Conservation (phyloP, 495 filamentous ascomycete genomes). For the Pseudotulostoma volvatum region DNA sequence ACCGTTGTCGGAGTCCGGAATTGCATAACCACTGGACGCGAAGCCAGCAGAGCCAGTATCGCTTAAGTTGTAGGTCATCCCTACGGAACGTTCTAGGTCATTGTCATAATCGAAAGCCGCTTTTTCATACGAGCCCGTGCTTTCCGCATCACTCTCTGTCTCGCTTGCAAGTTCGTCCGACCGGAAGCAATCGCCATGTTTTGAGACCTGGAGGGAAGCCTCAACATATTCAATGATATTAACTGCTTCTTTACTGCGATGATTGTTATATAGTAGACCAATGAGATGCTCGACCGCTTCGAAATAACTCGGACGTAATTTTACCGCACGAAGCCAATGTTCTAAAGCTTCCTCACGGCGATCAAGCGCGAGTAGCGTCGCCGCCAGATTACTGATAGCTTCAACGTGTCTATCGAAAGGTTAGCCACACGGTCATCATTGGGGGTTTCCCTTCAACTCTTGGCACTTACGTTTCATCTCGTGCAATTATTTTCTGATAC, state of each 20-base stretch:
- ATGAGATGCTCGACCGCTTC: constrained; percentile 95
- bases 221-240: constrained; percentile 86
- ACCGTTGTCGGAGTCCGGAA: constrained; percentile 80
- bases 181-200: constrained; percentile 32
- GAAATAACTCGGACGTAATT: constrained; percentile 73
- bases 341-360: constrained; percentile 70
- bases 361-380: constrained; percentile 70
- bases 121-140: constrained; percentile 37
- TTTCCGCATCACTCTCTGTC: constrained; percentile 36
- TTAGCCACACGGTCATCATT: too few species aligned
- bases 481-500: constrained; percentile 72
- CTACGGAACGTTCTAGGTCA: constrained; percentile 21
- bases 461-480: constrained; percentile 66
- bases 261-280: constrained; percentile 65
- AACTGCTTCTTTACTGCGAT: constrained; percentile 73
- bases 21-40: constrained; percentile 70
- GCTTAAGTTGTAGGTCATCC: constrained; percentile 12
- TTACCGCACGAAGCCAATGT: constrained; percentile 74
- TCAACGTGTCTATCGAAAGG: constrained; percentile 62
- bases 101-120: constrained; percentile 41
- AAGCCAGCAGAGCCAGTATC: constrained; percentile 37
- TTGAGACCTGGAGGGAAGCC: constrained; percentile 42
- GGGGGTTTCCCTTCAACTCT: too few species aligned
- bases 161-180: constrained; percentile 39
- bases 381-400: constrained; percentile 84